These are phyloP conservation scores for Pleurotus citrinopileatus DNA, from an alignment of 768 basidiomycete species.

Conservation along the genomic window DNA sequence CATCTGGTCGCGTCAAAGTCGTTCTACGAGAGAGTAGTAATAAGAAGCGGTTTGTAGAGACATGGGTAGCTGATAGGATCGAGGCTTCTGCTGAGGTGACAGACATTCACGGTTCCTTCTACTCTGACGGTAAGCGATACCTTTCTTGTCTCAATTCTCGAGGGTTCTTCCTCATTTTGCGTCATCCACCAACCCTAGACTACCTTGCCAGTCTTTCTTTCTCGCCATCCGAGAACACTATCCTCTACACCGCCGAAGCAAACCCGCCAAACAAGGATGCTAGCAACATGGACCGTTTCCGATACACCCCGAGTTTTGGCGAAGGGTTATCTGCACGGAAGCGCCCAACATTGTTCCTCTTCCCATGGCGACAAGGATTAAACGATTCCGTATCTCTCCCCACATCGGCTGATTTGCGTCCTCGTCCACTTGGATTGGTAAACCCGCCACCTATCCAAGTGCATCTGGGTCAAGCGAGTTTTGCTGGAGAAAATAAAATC, in stretches of 20 bases:
- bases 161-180: background rate
- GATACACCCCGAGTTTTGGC: slow-evolving; percentile 59
- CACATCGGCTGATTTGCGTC: too few species aligned
- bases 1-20: slow-evolving; percentile 37
- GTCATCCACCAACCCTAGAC: too few species aligned
- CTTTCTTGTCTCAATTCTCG: background rate
- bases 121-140: slow-evolving; percentile 49
- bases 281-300: slow-evolving; percentile 37
- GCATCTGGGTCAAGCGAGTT: slow-evolving; percentile 55
- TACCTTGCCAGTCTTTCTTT: slow-evolving; percentile 51
- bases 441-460: slow-evolving; percentile 17
- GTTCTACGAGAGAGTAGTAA: slow-evolving; percentile 37
- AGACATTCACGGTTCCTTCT: slow-evolving; percentile 55
- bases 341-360: slow-evolving; percentile 51
- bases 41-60: slow-evolving; percentile 53
- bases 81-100: slow-evolving; percentile 55
- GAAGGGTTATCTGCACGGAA: slow-evolving; percentile 56
- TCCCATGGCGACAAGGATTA: slow-evolving; percentile 37
- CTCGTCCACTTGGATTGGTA: slow-evolving; percentile 7
- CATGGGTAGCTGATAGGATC: slow-evolving; percentile 47
- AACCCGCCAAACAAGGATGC: slow-evolving; percentile 27
- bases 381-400: background rate
- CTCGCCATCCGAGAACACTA: slow-evolving; percentile 44
- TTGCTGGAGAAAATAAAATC: slow-evolving; percentile 37
- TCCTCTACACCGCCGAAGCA: slow-evolving; percentile 63